Evolutionary conservation across 2,329 filamentous ascomycete genomes (phyloP).

Genomic region (Myriosclerotinia duriaeana): DNA sequence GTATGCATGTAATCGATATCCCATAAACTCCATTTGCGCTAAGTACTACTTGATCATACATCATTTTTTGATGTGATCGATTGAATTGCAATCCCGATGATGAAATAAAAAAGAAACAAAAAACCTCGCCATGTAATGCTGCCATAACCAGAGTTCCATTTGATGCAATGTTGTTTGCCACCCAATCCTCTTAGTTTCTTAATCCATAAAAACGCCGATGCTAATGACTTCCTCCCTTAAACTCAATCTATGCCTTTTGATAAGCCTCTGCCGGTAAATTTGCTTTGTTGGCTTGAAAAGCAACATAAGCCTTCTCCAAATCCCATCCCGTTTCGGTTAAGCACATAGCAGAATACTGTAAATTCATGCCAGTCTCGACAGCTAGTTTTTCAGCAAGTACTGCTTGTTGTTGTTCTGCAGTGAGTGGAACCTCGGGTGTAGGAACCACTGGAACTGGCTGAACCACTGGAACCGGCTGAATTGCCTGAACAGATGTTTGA

Average conservation of each 20-base stretch:
- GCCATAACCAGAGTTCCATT: constrained; percentile 2
- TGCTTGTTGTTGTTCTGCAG: constrained; percentile 50
- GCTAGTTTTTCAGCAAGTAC: constrained; percentile 74
- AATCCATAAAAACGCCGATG: neutral
- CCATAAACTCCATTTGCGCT: constrained; percentile 12
- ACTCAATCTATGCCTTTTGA: constrained; percentile 8
- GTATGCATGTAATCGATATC: neutral
- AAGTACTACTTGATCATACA: neutral
- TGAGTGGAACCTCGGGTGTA: constrained; percentile 23
- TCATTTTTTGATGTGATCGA: neutral
- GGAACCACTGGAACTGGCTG: constrained; percentile 26
- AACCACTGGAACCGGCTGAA: constrained; percentile 11
- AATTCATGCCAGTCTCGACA: constrained; percentile 75
- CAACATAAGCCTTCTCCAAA: constrained; percentile 68
- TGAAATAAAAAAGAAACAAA: neutral
- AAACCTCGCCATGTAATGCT: neutral
- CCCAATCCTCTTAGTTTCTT: neutral
- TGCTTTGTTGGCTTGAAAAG: constrained; percentile 77
- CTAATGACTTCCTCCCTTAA: neutral
- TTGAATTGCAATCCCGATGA: neutral
- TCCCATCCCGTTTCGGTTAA: constrained; percentile 79
- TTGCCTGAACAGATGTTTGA: constrained; percentile 23
- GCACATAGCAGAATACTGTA: constrained; percentile 77
- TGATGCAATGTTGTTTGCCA: constrained; percentile 1
- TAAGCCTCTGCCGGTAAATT: constrained; percentile 14